A percentile compares a stretch with the other conserved stretches of the same genome.
These are phyloP conservation scores for Orbilia javanica DNA, from an alignment of 2,329 filamentous ascomycete genomes.

Conservation along the genomic window DNA sequence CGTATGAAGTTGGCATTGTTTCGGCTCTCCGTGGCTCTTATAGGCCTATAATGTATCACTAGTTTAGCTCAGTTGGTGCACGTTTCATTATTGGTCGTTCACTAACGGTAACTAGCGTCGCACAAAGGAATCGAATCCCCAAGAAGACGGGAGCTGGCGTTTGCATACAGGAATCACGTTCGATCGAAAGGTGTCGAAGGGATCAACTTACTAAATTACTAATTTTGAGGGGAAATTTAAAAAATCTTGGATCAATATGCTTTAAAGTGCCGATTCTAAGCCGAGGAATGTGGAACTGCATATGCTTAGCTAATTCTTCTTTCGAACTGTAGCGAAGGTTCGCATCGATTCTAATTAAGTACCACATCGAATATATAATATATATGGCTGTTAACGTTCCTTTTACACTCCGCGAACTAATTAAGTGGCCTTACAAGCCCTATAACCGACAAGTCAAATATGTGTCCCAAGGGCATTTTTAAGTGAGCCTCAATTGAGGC, in stretches of 20 bases:
- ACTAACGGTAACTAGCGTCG: background rate
- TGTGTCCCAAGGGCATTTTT: constrained; percentile 22
- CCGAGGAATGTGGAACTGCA: background rate
- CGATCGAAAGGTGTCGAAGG: background rate
- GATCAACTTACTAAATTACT: constrained; percentile 4
- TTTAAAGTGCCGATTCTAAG: background rate
- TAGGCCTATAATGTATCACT: too few relatives aligned
- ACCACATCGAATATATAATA: too few relatives aligned
- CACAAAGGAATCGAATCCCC: background rate
- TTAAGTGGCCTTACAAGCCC: background rate
- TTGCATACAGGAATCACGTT: background rate
- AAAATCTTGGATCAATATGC: background rate
- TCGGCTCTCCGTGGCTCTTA: background rate
- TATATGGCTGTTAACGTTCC: too few relatives aligned
- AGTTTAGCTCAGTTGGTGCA: background rate
- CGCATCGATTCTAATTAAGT: too few relatives aligned
- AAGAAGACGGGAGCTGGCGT: background rate
- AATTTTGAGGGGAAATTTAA: too few relatives aligned
- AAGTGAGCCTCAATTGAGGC: background rate
- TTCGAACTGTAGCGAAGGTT: background rate
- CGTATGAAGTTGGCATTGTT: constrained; percentile 1
- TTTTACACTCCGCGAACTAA: background rate
- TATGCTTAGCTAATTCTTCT: background rate
- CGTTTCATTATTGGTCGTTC: background rate
- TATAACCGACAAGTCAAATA: background rate